phyloP scores from a whole-genome alignment of 164 flowering plant genomes.

The Nelumbo lutea region DNA sequence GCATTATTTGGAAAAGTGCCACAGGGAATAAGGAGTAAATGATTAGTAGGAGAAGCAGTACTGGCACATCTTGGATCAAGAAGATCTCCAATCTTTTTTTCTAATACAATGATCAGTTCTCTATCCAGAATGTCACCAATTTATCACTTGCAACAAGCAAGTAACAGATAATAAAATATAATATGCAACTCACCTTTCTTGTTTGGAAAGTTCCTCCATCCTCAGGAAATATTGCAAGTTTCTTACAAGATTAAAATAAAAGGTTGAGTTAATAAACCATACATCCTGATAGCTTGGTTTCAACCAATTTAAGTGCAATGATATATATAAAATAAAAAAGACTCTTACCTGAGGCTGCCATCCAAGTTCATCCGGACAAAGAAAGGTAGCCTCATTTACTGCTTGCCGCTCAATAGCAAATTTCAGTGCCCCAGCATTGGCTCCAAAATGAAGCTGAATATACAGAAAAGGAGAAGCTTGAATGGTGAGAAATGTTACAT shows the following conservation, averaged over 20 bases:
- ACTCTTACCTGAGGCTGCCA: constrained; percentile 61
- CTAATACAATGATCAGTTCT: too few relatives aligned
- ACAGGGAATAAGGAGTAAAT: too few relatives aligned
- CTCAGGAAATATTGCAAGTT: constrained; percentile 42
- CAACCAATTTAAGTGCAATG: background rate
- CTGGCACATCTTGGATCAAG: too few relatives aligned
- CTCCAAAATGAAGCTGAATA: constrained; percentile 55
- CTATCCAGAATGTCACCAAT: too few relatives aligned
- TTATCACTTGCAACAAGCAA: too few relatives aligned
- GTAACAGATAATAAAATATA: too few relatives aligned
- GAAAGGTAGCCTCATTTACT: constrained; percentile 59
- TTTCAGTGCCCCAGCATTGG: constrained; percentile 35
- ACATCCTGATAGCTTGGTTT: background rate
- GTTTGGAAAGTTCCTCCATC: constrained; percentile 53
- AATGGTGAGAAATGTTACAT: too few relatives aligned
- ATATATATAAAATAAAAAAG: background rate
- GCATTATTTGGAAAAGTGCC: too few relatives aligned
- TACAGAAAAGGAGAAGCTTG: too few relatives aligned
- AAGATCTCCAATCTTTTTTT: too few relatives aligned
- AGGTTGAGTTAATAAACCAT: background rate
- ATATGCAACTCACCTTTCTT: constrained; percentile 36
- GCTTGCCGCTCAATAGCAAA: constrained; percentile 56
- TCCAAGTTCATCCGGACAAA: constrained; percentile 61
- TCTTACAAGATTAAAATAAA: constrained; percentile 23
- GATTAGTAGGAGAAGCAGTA: too few relatives aligned